phyloP scores from a whole-genome alignment of 805 yeast genomes.

The Candida maesae region DNA sequence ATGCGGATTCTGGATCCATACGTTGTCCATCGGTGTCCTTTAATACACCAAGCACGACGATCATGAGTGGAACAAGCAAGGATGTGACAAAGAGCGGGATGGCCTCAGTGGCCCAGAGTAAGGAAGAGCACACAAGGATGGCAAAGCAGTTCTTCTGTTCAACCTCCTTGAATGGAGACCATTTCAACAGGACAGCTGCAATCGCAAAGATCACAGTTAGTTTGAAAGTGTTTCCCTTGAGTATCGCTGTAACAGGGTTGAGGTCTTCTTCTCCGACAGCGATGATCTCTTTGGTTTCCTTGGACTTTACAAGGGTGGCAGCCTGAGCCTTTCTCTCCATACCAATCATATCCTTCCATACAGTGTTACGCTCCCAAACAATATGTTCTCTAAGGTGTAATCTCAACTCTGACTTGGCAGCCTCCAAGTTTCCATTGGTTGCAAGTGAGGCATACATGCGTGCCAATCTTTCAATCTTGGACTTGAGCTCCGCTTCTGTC shows the following conservation, averaged over 20 bases:
- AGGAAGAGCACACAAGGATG: slow-evolving; percentile 70
- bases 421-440: slow-evolving; percentile 35
- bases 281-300: slow-evolving; percentile 18
- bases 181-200: slow-evolving; percentile 41
- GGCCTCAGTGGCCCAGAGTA: slow-evolving; percentile 94
- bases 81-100: slow-evolving; percentile 91
- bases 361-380: slow-evolving; percentile 96
- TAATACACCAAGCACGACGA: slow-evolving; percentile 68
- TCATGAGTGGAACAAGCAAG: slow-evolving; percentile 72
- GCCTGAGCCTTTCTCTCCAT: slow-evolving; percentile 84
- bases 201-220: slow-evolving; percentile 43
- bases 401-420: slow-evolving; percentile 47
- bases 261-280: slow-evolving; percentile 28
- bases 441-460: slow-evolving; percentile 52
- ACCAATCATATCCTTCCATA: slow-evolving; percentile 95
- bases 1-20: slow-evolving; percentile 67
- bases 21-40: slow-evolving; percentile 51
- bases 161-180: slow-evolving; percentile 54
- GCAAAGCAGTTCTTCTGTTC: slow-evolving; percentile 81
- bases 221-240: slow-evolving; percentile 38
- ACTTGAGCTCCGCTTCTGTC: slow-evolving; percentile 47
- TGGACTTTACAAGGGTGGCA: slow-evolving; percentile 43
- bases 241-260: slow-evolving; percentile 16
- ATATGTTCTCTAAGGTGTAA: slow-evolving; percentile 80
- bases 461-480: slow-evolving; percentile 49